These are phyloP conservation scores for Castanea crenata DNA, from an alignment of 306 rosid genomes.

Conservation along the genomic window DNA sequence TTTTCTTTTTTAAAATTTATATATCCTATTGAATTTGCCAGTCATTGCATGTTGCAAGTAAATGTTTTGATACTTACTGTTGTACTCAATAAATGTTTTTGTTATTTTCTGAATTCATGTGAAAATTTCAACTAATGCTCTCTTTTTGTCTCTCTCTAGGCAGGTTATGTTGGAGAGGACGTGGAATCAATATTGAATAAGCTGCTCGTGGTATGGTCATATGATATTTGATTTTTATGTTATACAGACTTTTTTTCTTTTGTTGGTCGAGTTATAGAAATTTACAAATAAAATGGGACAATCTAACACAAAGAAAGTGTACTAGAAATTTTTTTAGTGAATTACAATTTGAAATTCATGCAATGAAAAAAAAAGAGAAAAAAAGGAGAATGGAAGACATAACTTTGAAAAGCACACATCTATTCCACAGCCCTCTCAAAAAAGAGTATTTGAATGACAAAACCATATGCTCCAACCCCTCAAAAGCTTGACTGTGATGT, in stretches of 20 bases:
- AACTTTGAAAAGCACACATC: too few species aligned
- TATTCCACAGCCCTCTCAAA: too few species aligned
- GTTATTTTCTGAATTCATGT: not conserved
- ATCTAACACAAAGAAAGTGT: too few species aligned
- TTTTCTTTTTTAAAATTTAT: not conserved
- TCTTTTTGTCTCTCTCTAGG: slow-evolving; percentile 28
- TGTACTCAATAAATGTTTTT: not conserved
- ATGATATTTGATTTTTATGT: slow-evolving; percentile 3
- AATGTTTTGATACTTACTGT: not conserved
- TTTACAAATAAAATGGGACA: too few species aligned
- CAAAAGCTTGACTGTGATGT: too few species aligned
- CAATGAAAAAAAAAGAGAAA: too few species aligned
- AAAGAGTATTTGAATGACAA: too few species aligned
- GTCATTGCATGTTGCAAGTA: not conserved
- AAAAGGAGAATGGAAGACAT: too few species aligned
- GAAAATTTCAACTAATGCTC: not conserved
- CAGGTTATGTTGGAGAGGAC: slow-evolving; percentile 80
- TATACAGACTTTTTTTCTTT: not conserved
- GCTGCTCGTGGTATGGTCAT: slow-evolving; percentile 48
- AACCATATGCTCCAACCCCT: too few species aligned
- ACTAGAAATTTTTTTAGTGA: too few species aligned
- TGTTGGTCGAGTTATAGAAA: too few species aligned
- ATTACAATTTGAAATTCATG: too few species aligned
- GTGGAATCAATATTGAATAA: slow-evolving; percentile 64
- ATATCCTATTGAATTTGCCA: not conserved